These are phyloP conservation scores for Paecilomyces formosus DNA, from an alignment of 2,329 filamentous ascomycete genomes.

Conservation along the genomic window DNA sequence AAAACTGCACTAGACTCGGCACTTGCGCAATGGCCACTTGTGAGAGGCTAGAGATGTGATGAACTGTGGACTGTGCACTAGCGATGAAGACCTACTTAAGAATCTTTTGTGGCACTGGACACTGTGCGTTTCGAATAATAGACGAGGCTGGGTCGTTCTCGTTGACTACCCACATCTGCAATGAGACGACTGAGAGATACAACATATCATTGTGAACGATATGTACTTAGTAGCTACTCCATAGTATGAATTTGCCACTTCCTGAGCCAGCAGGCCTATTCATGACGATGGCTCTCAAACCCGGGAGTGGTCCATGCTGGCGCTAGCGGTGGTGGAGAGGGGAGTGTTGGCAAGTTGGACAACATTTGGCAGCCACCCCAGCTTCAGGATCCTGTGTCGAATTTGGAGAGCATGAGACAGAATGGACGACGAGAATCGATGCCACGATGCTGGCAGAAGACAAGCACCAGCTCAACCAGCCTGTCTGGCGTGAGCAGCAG, in stretches of 20 bases:
- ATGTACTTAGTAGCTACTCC: not conserved
- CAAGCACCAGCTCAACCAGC: not conserved
- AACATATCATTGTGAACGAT: not conserved
- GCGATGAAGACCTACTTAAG: not conserved
- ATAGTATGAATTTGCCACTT: no score
- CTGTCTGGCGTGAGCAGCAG: not conserved
- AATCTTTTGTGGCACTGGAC: not conserved
- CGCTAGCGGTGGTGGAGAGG: not conserved
- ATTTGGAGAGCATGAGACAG: not conserved
- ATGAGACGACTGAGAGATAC: not conserved
- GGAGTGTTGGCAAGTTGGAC: conserved; percentile 1
- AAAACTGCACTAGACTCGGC: not conserved
- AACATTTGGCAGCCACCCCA: conserved; percentile 19
- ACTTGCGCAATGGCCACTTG: not conserved
- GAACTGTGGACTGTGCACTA: not conserved
- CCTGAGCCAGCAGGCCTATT: not conserved
- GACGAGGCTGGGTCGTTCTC: not conserved
- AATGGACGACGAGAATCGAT: not conserved
- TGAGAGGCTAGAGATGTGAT: not conserved
- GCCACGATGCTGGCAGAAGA: not conserved
- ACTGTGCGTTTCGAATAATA: not conserved
- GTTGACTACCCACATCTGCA: not conserved
- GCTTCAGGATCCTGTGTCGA: not conserved
- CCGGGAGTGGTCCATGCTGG: conserved; percentile 3
- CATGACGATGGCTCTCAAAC: not conserved